Evolutionary conservation across 2,329 filamentous ascomycete species (phyloP).

Genomic region (Neospermospora avenae): DNA sequence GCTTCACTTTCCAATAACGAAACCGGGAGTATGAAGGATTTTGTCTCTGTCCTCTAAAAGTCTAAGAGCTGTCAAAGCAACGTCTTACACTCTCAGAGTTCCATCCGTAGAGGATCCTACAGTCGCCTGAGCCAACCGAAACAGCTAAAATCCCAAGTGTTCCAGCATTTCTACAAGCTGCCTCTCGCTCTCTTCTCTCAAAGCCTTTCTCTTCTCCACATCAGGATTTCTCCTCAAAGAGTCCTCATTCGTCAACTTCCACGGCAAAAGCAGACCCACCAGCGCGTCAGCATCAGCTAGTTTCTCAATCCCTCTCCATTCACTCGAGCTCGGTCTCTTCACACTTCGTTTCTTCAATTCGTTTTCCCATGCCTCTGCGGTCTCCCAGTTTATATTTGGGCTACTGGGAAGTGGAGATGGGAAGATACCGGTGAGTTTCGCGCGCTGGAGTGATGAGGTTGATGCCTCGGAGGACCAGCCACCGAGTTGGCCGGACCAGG

Average conservation of each 20-base stretch:
- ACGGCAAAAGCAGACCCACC: background rate
- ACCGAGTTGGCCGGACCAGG: background rate
- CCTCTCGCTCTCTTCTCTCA: no score
- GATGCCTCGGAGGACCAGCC: background rate
- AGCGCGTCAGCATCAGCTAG: background rate
- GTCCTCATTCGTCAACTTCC: background rate
- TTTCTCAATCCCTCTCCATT: background rate
- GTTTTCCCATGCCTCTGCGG: background rate
- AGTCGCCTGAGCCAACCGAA: no score
- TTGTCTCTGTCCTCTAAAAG: no score
- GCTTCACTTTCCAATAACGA: no score
- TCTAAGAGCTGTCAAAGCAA: no score
- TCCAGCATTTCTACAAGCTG: no score
- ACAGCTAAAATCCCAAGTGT: no score
- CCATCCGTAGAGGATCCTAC: no score
- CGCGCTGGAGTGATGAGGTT: background rate
- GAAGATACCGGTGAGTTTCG: background rate
- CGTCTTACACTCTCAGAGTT: no score
- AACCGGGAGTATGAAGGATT: no score
- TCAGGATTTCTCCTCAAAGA: background rate
- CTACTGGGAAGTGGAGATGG: background rate
- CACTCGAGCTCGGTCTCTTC: background rate
- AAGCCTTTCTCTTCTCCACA: no score
- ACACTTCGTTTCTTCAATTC: background rate
- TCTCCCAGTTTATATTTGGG: background rate